A percentile compares a stretch with the other conserved stretches of the same genome.
Conservation (phyloP, 768 basidiomycete species). For the Mycena sanguinolenta region DNA sequence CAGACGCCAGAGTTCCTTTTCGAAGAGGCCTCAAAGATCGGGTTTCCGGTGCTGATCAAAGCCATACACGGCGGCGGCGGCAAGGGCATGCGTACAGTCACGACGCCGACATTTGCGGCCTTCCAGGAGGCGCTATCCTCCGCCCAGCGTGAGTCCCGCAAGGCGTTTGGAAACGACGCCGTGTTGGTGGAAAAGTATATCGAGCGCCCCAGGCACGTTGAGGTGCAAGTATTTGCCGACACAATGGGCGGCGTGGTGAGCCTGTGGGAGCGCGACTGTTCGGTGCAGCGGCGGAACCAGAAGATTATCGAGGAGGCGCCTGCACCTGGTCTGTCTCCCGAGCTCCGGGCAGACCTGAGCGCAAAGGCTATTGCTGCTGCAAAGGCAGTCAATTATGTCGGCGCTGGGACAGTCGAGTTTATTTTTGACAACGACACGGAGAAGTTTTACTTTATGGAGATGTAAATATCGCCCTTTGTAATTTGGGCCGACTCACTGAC, state of each 20-base stretch:
- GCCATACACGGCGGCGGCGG: slow-evolving; percentile 97
- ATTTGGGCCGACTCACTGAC: not conserved
- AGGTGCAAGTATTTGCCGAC: slow-evolving; percentile 96
- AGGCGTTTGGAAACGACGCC: slow-evolving; percentile 88
- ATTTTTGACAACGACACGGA: slow-evolving; percentile 94
- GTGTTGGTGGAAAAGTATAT: slow-evolving; percentile 94
- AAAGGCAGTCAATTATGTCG: slow-evolving; percentile 90
- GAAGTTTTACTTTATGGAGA: slow-evolving; percentile 96
- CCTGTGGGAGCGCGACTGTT: slow-evolving; percentile 96
- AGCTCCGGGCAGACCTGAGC: slow-evolving; percentile 84
- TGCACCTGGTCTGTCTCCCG: slow-evolving; percentile 86
- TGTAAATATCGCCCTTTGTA: slow-evolving; percentile 60
- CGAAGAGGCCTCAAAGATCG: slow-evolving; percentile 78
- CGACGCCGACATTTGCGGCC: slow-evolving; percentile 64
- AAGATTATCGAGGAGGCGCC: slow-evolving; percentile 98
- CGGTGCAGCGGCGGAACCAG: slow-evolving; percentile 92
- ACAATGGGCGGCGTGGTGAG: slow-evolving; percentile 84
- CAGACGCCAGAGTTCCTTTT: slow-evolving; percentile 83
- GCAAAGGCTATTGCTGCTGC: slow-evolving; percentile 94
- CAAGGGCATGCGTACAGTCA: slow-evolving; percentile 93
- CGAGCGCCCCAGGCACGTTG: slow-evolving; percentile 88
- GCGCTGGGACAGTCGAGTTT: slow-evolving; percentile 96
- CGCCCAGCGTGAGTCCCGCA: slow-evolving; percentile 90
- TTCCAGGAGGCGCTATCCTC: slow-evolving; percentile 87
- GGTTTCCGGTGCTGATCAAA: slow-evolving; percentile 94